These are phyloP conservation scores for Ceratobasidium sp. DNA, from an alignment of 1,284 basidiomycete genomes.

Conservation along the genomic window DNA sequence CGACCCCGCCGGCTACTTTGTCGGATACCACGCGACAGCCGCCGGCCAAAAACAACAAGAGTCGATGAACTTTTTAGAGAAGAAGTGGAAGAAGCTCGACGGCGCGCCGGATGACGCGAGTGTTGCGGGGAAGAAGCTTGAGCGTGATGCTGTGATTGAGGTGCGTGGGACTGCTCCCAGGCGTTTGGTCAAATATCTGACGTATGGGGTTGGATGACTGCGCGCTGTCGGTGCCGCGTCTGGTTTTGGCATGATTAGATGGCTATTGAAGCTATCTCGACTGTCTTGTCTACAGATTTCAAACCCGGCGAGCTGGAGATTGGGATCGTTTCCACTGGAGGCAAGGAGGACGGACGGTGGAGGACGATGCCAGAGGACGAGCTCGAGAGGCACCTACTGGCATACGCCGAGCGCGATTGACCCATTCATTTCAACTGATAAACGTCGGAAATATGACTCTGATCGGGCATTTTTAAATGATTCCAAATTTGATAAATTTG, in stretches of 20 bases:
- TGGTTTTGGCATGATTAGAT: constrained; percentile 65
- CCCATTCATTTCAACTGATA: not conserved
- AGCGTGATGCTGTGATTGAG: constrained; percentile 83
- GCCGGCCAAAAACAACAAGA: constrained; percentile 99
- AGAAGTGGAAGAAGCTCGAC: constrained; percentile 97
- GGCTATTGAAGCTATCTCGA: constrained; percentile 95
- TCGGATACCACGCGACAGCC: constrained; percentile 97
- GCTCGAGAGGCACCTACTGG: constrained; percentile 86
- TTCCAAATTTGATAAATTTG: constrained; percentile 22
- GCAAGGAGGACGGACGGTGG: constrained; percentile 84
- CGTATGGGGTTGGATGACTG: no score
- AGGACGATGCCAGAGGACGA: constrained; percentile 87
- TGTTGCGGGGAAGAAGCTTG: constrained; percentile 75
- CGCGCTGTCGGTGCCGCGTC: no score
- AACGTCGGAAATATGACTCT: no score
- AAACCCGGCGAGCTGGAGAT: constrained; percentile 92
- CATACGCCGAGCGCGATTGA: constrained; percentile 79
- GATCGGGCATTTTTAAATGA: not conserved
- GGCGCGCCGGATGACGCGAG: constrained; percentile 81
- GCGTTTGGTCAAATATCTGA: constrained; percentile 21
- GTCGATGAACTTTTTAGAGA: constrained; percentile 98
- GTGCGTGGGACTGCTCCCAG: constrained; percentile 60
- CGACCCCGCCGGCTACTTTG: constrained; percentile 98
- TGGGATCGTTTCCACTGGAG: constrained; percentile 80
- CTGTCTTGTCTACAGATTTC: constrained; percentile 94